Evolutionary conservation across 2,329 filamentous ascomycete genomes (phyloP).

Genomic region (Cladophialophora immunda): DNA sequence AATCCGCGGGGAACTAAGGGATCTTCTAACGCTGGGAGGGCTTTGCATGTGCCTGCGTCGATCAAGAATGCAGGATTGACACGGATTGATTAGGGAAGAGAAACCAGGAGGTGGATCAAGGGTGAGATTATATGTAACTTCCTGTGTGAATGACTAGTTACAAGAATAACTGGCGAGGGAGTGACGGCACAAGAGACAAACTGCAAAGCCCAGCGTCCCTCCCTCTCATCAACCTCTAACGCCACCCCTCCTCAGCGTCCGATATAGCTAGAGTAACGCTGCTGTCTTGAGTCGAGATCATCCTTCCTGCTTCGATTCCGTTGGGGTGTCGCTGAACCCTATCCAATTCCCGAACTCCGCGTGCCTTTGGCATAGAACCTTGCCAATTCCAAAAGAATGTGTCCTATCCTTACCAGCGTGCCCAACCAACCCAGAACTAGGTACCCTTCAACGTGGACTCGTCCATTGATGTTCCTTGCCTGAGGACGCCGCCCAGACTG

Average conservation of each 20-base stretch:
- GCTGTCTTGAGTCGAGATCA: slow-evolving; percentile 3
- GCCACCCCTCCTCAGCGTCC: background rate
- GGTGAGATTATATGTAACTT: background rate
- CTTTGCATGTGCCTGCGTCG: background rate
- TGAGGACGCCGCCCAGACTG: background rate
- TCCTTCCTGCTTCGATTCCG: background rate
- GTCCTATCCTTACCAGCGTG: background rate
- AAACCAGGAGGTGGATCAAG: background rate
- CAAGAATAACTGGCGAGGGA: background rate
- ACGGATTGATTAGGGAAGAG: background rate
- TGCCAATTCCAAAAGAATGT: background rate
- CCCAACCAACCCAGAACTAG: background rate
- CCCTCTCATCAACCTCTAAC: background rate
- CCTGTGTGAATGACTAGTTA: background rate
- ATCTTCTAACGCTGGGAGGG: background rate
- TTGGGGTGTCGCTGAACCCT: background rate
- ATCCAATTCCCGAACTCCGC: background rate
- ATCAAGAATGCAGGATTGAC: background rate
- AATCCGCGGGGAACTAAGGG: background rate
- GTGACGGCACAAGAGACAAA: background rate
- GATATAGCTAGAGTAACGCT: background rate
- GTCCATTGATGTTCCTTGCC: background rate
- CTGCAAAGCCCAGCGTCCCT: background rate
- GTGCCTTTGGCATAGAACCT: background rate
- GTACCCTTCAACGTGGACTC: background rate